Evolutionary conservation across 306 rosid species (phyloP).

Genomic region (apple (Malus domestica)): DNA sequence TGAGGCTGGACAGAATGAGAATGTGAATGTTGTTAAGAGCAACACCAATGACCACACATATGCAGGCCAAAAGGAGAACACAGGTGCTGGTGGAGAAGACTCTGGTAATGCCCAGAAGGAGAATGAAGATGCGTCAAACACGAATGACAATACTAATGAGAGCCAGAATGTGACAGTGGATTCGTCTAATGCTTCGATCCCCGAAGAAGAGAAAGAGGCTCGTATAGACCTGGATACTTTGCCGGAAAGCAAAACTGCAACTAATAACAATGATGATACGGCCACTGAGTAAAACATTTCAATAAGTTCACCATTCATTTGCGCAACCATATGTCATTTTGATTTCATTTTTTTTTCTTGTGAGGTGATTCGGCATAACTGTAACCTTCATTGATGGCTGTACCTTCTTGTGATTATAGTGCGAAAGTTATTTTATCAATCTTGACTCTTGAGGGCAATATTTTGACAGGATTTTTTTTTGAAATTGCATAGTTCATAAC

Average conservation of each 20-base stretch:
- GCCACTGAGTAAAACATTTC: slow-evolving; percentile 42
- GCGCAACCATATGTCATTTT: slow-evolving; percentile 12
- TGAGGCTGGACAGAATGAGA: slow-evolving; percentile 27
- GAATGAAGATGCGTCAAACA: slow-evolving; percentile 14
- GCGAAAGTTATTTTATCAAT: background rate
- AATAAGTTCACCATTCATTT: slow-evolving; percentile 15
- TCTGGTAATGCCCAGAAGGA: slow-evolving; percentile 32
- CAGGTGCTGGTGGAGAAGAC: slow-evolving; percentile 24
- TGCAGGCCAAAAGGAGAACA: slow-evolving; percentile 31
- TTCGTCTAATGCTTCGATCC: slow-evolving; percentile 32
- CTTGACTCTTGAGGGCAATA: background rate
- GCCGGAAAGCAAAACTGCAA: slow-evolving; percentile 48
- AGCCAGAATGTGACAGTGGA: slow-evolving; percentile 25
- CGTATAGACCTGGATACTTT: slow-evolving; percentile 53
- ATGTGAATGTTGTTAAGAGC: slow-evolving; percentile 23
- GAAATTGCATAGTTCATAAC: slow-evolving; percentile 12
- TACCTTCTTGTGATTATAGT: background rate
- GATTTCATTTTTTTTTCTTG: background rate
- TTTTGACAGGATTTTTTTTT: slow-evolving; percentile 10
- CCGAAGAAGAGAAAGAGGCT: slow-evolving; percentile 43
- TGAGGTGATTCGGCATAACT: background rate
- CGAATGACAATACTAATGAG: slow-evolving; percentile 8
- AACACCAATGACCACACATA: slow-evolving; percentile 19
- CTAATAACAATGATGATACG: slow-evolving; percentile 28
- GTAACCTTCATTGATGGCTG: slow-evolving; percentile 5